Evolutionary conservation across 2,329 filamentous ascomycete species (phyloP), one percentile per base, ranked within the genome.

Genomic region (Diaporthe helianthi): DNA sequence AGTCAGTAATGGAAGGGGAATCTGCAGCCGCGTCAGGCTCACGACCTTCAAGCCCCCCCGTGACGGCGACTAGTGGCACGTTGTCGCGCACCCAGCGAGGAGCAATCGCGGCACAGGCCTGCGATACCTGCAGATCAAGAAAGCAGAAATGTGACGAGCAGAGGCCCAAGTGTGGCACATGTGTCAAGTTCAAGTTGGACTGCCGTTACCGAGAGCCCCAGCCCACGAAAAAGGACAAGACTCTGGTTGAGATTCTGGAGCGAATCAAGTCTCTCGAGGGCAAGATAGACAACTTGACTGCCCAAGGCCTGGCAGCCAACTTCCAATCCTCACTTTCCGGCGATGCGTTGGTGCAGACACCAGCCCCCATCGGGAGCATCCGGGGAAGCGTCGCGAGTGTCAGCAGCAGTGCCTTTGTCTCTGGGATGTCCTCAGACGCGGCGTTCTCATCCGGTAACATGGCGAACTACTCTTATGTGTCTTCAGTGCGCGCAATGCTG

Each of bases 111-210:
- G 82, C 83, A 10, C 84, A 85, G 80, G 87, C 87, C 24, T 89
- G 87, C 78, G 86, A 89, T 73, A 87, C 83, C 36, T 89, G 87
- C 76, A 83, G 87, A 60, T 79, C 77, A 63, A 86, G 88, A 73
- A 91, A 90, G 78, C 87, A 89, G 73, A 88, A 85, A 80, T 91
- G 89, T 78, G 87, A 90, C 76, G 88, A 90, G 76, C 81, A 84
- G 74, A 81, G 87, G 67, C 88, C 88, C 22, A 88, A 86, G 77
- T 91, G 89, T 76, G 81, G 85, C 68, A 84, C 86, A 19, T 91
- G 88, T 76, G 80, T 83, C 70, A 83, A 84, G 71, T 84, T 88
- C 74, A 83, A 85, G 74, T 81, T 88, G 71, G 84, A 86, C 47
- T 91, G 89, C 76, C 81, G 82, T 71, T 90, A 90, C 75, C 81